Base-by-base conservation (phyloP, 257 asterid species). In the Nicotiana otophora region DNA sequence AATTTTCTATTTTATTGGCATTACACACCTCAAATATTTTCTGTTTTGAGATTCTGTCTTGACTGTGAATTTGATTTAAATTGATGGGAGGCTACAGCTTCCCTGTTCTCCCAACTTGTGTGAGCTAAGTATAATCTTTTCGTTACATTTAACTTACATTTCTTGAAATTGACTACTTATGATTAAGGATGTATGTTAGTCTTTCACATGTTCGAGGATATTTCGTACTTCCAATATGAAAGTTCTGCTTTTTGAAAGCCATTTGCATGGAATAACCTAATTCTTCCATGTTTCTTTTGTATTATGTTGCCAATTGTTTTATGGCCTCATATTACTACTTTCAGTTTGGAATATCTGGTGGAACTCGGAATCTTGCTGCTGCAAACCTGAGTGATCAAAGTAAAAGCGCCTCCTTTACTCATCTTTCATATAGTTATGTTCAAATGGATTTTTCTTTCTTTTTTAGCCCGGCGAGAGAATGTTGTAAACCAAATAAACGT, bases 321-420 rank as follows among this genome's bases (percentile, higher is more conserved):
- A 46, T 81, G 34, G 48, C 33, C 51, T 64, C 36, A 62, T 68
- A 77, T 61, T 81, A 69, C 81, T 88, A 82, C 78, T 89, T 87
- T 81, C 97, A 95, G 99, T 90, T 74, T 84, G 97, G 94, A 86
- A 86, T 95, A 57, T 81, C 95, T 82, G 93, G 93, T 74, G 92
- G 90, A 88, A 91, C 83, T 77, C 91, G 99, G 84, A 84, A 87
- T 84, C 92, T 95, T 77, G 88, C 97, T 84, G 75, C 97, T 81
- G 97, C 91, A 82, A 95, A 84, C 81, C 88, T 92, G 84, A 89
- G 90, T 68, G 99, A 95, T 83, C 99, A 93, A 89, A 93, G 99
- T 93, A 92, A 12, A 90, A 60, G 23, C 79, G 30, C 36, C 66
- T 9, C 83, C 83, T 58, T 80, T 60, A 68, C 36, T 67, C 68